Percentiles rank a stretch among this genome's conserved stretches.
phyloP scores from a whole-genome alignment of 805 yeast genomes.

The Starmerella davenportii region DNA sequence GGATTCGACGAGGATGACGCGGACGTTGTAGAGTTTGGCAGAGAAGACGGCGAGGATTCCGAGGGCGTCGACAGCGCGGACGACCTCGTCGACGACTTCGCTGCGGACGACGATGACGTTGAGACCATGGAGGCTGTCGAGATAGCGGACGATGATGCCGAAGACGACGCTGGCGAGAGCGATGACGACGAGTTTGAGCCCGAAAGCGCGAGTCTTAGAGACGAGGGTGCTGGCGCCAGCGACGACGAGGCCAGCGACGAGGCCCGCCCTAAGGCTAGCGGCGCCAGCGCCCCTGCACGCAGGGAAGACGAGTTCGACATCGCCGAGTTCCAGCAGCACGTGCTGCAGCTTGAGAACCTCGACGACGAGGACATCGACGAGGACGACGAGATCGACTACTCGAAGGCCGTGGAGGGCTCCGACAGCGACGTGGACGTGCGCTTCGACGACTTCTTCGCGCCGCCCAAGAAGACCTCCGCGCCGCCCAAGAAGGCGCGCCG shows the following conservation, averaged over 20 bases:
- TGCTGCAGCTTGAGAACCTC: constrained; percentile 41
- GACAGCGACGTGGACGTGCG: constrained; percentile 28
- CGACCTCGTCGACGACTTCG: constrained; percentile 20
- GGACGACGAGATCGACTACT: constrained; percentile 32
- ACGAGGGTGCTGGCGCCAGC: not conserved
- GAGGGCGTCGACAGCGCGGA: constrained; percentile 15
- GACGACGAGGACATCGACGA: constrained; percentile 27
- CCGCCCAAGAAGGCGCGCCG: too few species aligned
- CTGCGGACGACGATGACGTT: constrained; percentile 18
- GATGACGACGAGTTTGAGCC: not conserved
- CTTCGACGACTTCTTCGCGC: constrained; percentile 27
- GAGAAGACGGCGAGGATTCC: constrained; percentile 17
- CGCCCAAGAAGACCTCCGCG: constrained; percentile 16
- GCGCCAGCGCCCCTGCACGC: too few species aligned
- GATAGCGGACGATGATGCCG: not conserved
- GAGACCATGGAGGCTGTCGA: constrained; percentile 11
- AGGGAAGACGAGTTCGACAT: constrained; percentile 51
- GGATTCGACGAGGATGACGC: constrained; percentile 2
- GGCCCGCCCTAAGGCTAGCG: constrained; percentile 4
- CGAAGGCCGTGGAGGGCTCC: constrained; percentile 28
- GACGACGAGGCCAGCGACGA: constrained; percentile 2
- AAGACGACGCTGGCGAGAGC: not conserved
- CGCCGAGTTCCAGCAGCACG: constrained; percentile 64
- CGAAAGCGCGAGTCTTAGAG: not conserved
- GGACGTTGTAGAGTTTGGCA: constrained; percentile 7